phyloP scores from a whole-genome alignment of 371 early-diverging fungal species.

The Mortierella sp. region DNA sequence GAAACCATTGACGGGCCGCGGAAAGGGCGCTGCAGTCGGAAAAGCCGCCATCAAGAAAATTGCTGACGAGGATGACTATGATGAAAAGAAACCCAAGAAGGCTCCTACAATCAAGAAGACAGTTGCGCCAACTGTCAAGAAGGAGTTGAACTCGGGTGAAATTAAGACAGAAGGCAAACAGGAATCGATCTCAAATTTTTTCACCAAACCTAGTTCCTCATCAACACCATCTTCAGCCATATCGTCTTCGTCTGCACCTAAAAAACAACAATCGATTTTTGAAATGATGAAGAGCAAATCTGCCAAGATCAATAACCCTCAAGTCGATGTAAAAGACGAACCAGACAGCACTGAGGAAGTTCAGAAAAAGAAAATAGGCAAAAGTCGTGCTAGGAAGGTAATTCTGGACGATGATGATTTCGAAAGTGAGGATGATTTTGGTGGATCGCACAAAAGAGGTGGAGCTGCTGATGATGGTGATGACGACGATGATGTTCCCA shows the following conservation, averaged over 20 bases:
- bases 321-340: constrained; percentile 14
- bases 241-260: constrained; percentile 18
- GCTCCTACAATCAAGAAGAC: constrained; percentile 25
- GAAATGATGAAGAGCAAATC: constrained; percentile 56
- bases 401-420: constrained; percentile 32
- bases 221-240: constrained; percentile 1
- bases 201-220: constrained; percentile 25
- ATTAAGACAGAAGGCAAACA: constrained; percentile 24
- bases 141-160: constrained; percentile 7
- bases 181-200: constrained; percentile 26
- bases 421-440: constrained; percentile 43
- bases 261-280: constrained; percentile 44
- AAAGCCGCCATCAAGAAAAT: constrained; percentile 51
- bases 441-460: neutral
- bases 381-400: constrained; percentile 18
- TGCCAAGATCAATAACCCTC: neutral
- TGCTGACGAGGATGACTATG: constrained; percentile 42
- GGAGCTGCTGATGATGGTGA: constrained; percentile 1
- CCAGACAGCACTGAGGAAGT: constrained; percentile 8
- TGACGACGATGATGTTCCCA: constrained; percentile 21
- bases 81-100: constrained; percentile 27
- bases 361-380: constrained; percentile 16
- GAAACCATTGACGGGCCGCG: constrained; percentile 16
- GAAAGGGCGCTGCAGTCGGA: constrained; percentile 13
- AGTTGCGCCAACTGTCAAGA: constrained; percentile 17